Evolutionary conservation across 306 rosid species (phyloP).

Genomic region (Lagenaria siceraria): DNA sequence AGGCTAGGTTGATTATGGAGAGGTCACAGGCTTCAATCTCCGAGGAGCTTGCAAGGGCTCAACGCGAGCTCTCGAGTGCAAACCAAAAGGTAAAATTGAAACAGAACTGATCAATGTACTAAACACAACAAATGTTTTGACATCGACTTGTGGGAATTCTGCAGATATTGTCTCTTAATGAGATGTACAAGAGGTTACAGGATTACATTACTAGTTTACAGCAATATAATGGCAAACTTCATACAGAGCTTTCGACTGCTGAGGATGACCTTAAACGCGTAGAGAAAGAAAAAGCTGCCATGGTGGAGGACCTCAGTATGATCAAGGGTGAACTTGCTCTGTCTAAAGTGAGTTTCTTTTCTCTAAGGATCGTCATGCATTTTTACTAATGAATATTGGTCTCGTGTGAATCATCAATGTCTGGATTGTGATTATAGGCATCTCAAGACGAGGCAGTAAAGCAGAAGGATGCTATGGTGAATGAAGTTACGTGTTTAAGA

Average conservation of each 20-base stretch:
- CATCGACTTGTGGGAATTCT: slow-evolving; percentile 10
- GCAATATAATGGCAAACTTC: slow-evolving; percentile 90
- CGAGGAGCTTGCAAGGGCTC: slow-evolving; percentile 78
- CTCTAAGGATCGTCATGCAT: background rate
- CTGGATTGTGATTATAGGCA: slow-evolving; percentile 24
- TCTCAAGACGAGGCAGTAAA: slow-evolving; percentile 88
- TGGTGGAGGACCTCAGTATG: slow-evolving; percentile 64
- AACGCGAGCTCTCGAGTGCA: slow-evolving; percentile 74
- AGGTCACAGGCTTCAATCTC: slow-evolving; percentile 52
- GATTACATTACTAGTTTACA: slow-evolving; percentile 93
- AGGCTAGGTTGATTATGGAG: slow-evolving; percentile 62
- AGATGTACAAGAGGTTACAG: slow-evolving; percentile 87
- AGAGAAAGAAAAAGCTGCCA: slow-evolving; percentile 75
- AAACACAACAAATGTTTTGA: background rate
- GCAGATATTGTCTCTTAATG: slow-evolving; percentile 85
- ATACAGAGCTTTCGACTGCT: slow-evolving; percentile 73
- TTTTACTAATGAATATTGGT: background rate
- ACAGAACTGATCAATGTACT: background rate
- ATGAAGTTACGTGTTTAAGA: slow-evolving; percentile 55
- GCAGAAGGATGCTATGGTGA: slow-evolving; percentile 69
- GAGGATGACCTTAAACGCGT: slow-evolving; percentile 78
- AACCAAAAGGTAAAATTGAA: slow-evolving; percentile 63
- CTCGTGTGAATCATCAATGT: background rate
- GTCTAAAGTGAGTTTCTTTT: slow-evolving; percentile 56
- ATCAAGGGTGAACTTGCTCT: slow-evolving; percentile 71